Conservation (phyloP, 2,329 filamentous ascomycete species). For the Diplocarpon rosae region DNA sequence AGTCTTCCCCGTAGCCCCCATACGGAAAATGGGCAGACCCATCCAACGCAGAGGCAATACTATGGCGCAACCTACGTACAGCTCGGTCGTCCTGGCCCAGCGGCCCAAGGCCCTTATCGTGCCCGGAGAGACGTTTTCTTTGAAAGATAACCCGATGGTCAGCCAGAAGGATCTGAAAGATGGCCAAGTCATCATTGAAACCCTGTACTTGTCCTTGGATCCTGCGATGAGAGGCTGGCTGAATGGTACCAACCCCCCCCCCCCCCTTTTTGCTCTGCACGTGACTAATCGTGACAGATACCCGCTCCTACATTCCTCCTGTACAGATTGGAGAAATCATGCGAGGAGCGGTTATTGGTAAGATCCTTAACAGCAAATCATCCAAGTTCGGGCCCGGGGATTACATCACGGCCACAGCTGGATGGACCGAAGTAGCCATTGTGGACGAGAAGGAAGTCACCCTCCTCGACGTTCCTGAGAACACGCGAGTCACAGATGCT, state of each 20-base stretch:
- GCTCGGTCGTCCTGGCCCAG: conserved; percentile 47
- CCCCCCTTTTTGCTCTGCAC: conserved; percentile 1
- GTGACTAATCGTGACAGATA: conserved; percentile 24
- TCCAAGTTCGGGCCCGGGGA: conserved; percentile 43
- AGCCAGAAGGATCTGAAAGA: conserved; percentile 41
- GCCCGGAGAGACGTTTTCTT: conserved; percentile 52
- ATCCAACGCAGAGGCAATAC: conserved; percentile 18
- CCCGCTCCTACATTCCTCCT: conserved; percentile 54
- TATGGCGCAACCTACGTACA: conserved; percentile 26
- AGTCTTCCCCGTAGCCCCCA: not conserved
- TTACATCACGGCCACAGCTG: conserved; percentile 42
- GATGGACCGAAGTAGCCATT: conserved; percentile 59
- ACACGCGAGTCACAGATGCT: conserved; percentile 42
- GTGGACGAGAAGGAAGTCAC: conserved; percentile 40
- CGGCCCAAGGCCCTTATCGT: conserved; percentile 50
- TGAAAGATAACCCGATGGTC: conserved; percentile 38
- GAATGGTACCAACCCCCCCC: conserved; percentile 29
- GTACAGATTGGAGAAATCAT: conserved; percentile 58
- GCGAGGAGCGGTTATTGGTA: conserved; percentile 50
- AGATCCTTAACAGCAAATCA: conserved; percentile 50
- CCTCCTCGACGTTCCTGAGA: conserved; percentile 30
- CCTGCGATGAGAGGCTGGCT: conserved; percentile 70
- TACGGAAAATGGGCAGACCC: conserved; percentile 14
- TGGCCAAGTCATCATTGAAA: conserved; percentile 51
- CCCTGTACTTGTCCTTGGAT: conserved; percentile 57